Percentiles rank a stretch among this genome's conserved stretches.
phyloP scores from a whole-genome alignment of 352 stramenopile species.

The Phytopythium chamaehyphon region DNA sequence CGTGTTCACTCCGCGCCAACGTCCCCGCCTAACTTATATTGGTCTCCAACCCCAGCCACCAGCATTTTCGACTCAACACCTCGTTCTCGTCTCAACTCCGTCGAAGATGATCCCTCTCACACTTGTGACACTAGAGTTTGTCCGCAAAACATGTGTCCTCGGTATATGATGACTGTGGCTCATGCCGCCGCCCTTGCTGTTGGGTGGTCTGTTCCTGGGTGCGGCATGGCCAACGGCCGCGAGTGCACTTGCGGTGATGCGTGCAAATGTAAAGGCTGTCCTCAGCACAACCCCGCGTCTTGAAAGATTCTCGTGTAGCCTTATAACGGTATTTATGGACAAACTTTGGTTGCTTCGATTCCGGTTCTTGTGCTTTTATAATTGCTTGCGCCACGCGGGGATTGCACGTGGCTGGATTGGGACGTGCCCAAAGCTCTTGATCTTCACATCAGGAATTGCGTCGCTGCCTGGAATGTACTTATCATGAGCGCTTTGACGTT shows the following conservation, averaged over 20 bases:
- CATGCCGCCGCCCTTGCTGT: constrained; percentile 75
- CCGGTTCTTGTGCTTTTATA: constrained; percentile 3
- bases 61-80: neutral
- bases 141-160: constrained; percentile 58
- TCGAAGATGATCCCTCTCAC: constrained; percentile 20
- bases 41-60: neutral
- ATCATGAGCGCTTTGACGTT: constrained; percentile 50
- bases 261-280: constrained; percentile 76
- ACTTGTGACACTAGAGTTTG: constrained; percentile 62
- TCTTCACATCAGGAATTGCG: constrained; percentile 47
- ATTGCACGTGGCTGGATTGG: constrained; percentile 57
- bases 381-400: constrained; percentile 51
- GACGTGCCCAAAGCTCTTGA: constrained; percentile 68
- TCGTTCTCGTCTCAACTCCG: neutral
- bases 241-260: constrained; percentile 78
- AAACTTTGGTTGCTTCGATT: neutral
- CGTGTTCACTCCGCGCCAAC: neutral
- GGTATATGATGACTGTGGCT: constrained; percentile 74
- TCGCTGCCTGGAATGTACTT: constrained; percentile 40
- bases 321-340: constrained; percentile 8
- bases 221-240: constrained; percentile 69
- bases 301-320: constrained; percentile 6
- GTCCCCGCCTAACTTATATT: neutral
- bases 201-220: constrained; percentile 75
- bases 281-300: constrained; percentile 59